Evolutionary conservation across 345 rosid species (phyloP), one percentile per base, ranked within the genome.

Genomic region (Murraya paniculata): DNA sequence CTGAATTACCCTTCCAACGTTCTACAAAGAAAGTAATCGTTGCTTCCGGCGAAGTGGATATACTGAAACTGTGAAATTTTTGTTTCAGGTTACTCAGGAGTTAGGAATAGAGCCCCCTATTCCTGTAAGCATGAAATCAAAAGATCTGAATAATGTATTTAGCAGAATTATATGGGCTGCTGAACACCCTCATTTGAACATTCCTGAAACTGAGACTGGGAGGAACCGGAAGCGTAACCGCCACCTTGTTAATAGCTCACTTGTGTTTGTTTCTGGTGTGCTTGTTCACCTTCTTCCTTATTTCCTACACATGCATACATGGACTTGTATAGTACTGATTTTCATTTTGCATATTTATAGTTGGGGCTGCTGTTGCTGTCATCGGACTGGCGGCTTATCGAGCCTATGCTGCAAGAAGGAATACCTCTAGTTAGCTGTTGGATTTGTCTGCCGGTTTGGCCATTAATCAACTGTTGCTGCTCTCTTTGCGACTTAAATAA

Each of bases 201-300:
- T 88, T 77, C 98, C 94, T 71, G 94, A 93, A 86, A 93, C 96
- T 33, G 90, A 86, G 77, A 72, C 83, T 14, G 92, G 94, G 64
- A 88, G 87, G 81, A 91, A 85, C 74, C 81, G 88, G 82, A 93
- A 89, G 80, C 80, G 78, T 36, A 87, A 85, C 71, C 87, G 85
- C 65, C 89, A 83, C 72, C 73, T 91, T 33, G 84, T 91, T 72
- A 90, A 82, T 80, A 89, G 84, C 82, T 91, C 97, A 33, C 90
- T 91, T 64, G 65, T 91, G 50, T 83, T 93, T 79, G 90, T 91
- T 82, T 93, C 98, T 86, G 90, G 97, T 86, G 71, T 11, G 45
- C 81, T 57, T n/a, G 55, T 58, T 71, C 3, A 33, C 48, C 55
- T 21, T 39, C 38, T 27, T 33, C 24, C 25, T 36, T n/a, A 7